phyloP scores from a whole-genome alignment of 768 basidiomycete species.

The Hortiboletus flavorubellus region DNA sequence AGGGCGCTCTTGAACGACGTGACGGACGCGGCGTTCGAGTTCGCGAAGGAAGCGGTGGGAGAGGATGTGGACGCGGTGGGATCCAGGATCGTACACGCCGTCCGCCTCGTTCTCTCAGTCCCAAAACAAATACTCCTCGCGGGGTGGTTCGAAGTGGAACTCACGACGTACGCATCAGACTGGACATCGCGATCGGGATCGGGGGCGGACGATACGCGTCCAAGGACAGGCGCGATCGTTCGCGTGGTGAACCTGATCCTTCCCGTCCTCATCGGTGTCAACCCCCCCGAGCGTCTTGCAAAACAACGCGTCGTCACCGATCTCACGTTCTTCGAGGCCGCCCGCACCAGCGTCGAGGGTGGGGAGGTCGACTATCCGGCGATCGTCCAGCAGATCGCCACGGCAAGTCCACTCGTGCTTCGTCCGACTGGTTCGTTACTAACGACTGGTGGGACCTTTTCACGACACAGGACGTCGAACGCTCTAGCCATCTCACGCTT shows the following conservation, averaged over 20 bases:
- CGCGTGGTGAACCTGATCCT: slow-evolving; percentile 45
- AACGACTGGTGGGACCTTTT: not conserved
- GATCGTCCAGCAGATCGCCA: slow-evolving; percentile 34
- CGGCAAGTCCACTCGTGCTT: slow-evolving; percentile 8
- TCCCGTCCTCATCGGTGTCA: slow-evolving; percentile 64
- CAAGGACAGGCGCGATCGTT: slow-evolving; percentile 27
- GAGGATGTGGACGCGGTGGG: too few relatives aligned
- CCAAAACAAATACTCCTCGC: slow-evolving; percentile 55
- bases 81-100: slow-evolving; percentile 17
- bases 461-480: slow-evolving; percentile 8
- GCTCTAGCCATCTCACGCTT: slow-evolving; percentile 17
- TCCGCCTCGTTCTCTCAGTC: slow-evolving; percentile 42
- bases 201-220: not conserved
- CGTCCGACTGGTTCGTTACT: not conserved
- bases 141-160: slow-evolving; percentile 39
- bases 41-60: slow-evolving; percentile 20
- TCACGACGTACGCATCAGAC: slow-evolving; percentile 20
- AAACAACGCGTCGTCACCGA: slow-evolving; percentile 63
- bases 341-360: slow-evolving; percentile 6
- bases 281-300: slow-evolving; percentile 61
- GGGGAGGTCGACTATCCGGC: slow-evolving; percentile 34
- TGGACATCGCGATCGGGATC: not conserved
- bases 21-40: slow-evolving; percentile 34
- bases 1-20: slow-evolving; percentile 37
- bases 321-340: slow-evolving; percentile 41